phyloP scores from a whole-genome alignment of 371 early-diverging fungal species.

The Actinomucor elegans region DNA sequence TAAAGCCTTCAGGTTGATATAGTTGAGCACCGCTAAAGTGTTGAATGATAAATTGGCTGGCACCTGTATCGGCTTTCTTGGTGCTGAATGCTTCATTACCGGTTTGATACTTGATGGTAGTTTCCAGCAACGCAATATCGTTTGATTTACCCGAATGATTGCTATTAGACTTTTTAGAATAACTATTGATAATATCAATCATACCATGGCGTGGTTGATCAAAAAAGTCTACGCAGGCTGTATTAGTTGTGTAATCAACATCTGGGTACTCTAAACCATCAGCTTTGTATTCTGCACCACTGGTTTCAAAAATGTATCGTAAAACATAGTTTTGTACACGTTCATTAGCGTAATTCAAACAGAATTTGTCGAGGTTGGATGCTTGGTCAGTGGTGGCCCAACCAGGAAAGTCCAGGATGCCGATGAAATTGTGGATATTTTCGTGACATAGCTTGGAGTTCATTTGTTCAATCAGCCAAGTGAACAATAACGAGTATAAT shows the following conservation, averaged over 20 bases:
- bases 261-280: constrained; percentile 59
- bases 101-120: constrained; percentile 41
- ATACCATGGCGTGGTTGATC: constrained; percentile 50
- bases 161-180: background rate
- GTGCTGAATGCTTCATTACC: constrained; percentile 45
- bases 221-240: constrained; percentile 53
- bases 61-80: constrained; percentile 26
- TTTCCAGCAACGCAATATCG: constrained; percentile 41
- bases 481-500: constrained; percentile 82
- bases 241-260: constrained; percentile 47
- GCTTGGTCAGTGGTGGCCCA: background rate
- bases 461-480: constrained; percentile 89
- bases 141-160: constrained; percentile 13
- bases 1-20: constrained; percentile 46
- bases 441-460: constrained; percentile 79
- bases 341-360: constrained; percentile 84
- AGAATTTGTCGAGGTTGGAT: constrained; percentile 47
- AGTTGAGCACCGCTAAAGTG: constrained; percentile 76
- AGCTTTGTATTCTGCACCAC: constrained; percentile 42
- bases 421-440: constrained; percentile 67
- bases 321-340: constrained; percentile 70
- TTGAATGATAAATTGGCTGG: constrained; percentile 63
- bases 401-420: constrained; percentile 67
- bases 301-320: constrained; percentile 65
- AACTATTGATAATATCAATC: constrained; percentile 4